Evolutionary conservation across 1,139 yeast genomes (phyloP).

Genomic region (Scheffersomyces quercinus): DNA sequence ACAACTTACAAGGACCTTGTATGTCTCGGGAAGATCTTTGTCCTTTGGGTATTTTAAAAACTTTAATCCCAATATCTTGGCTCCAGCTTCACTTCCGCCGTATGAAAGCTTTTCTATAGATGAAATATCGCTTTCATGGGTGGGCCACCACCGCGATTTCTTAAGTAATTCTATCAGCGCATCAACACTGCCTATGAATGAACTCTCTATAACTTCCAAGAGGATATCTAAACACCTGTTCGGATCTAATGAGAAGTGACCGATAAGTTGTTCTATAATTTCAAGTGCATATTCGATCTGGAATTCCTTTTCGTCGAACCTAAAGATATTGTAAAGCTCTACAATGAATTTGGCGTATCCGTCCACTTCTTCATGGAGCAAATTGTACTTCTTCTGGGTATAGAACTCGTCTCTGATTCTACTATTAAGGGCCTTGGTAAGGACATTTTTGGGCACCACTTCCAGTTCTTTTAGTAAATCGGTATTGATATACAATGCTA

Average conservation of each 20-base stretch:
- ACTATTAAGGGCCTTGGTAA: slow-evolving; percentile 43
- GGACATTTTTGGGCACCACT: slow-evolving; percentile 38
- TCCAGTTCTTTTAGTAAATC: slow-evolving; percentile 39
- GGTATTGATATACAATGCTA: slow-evolving; percentile 35
- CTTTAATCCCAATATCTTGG: slow-evolving; percentile 61
- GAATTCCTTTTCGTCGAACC: slow-evolving; percentile 37
- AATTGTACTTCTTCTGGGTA: slow-evolving; percentile 71
- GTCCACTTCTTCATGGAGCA: slow-evolving; percentile 76
- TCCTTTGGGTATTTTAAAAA: slow-evolving; percentile 37
- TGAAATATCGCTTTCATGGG: slow-evolving; percentile 27
- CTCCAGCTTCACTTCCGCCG: slow-evolving; percentile 58
- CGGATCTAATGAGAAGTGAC: slow-evolving; percentile 79
- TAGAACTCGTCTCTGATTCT: slow-evolving; percentile 56
- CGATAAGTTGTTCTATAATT: slow-evolving; percentile 61
- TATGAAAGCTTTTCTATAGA: slow-evolving; percentile 30
- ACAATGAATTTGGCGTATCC: slow-evolving; percentile 74
- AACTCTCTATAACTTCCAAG: slow-evolving; percentile 50
- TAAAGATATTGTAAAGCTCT: slow-evolving; percentile 49
- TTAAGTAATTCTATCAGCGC: slow-evolving; percentile 52
- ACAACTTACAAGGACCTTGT: slow-evolving; percentile 48
- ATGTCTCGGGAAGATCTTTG: slow-evolving; percentile 44
- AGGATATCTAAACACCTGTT: slow-evolving; percentile 65
- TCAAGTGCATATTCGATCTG: slow-evolving; percentile 51
- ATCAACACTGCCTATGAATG: slow-evolving; percentile 44
- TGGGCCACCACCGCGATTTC: slow-evolving; percentile 70